Percentiles rank a stretch among this genome's conserved stretches.
Conservation (phyloP, 768 basidiomycete species). For the Lanmaoa pseudosensibilis region DNA sequence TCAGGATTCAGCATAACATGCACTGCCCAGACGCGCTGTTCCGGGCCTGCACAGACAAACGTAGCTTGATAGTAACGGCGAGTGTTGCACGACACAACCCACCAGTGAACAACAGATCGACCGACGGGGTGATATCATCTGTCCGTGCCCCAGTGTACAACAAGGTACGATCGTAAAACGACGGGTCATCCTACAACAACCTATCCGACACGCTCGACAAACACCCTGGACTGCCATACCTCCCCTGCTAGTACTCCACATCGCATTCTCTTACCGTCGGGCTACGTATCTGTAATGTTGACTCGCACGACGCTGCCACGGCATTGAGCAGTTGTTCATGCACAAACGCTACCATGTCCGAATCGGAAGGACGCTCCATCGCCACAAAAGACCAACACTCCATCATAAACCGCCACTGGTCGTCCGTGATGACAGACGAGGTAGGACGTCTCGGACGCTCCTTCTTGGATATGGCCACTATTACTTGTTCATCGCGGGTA, state of each 20-base stretch:
- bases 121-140: neutral
- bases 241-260: neutral
- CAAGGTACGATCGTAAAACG: neutral
- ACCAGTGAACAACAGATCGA: neutral
- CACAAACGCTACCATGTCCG: constrained; percentile 28
- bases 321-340: constrained; percentile 14
- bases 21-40: too few species aligned
- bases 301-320: neutral
- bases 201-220: neutral
- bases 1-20: neutral
- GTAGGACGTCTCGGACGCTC: constrained; percentile 15
- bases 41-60: neutral
- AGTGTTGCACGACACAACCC: neutral
- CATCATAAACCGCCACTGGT: constrained; percentile 26
- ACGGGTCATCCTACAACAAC: neutral
- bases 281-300: neutral
- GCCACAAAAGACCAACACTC: constrained; percentile 30
- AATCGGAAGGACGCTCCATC: constrained; percentile 32
- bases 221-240: neutral
- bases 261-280: neutral
- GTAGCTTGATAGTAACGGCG: neutral
- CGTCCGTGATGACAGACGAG: constrained; percentile 10
- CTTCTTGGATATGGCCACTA: constrained; percentile 17
- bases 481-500: constrained; percentile 17
- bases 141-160: neutral